Conservation (phyloP, 2,329 filamentous ascomycete genomes). For the Nakataea oryzae region DNA sequence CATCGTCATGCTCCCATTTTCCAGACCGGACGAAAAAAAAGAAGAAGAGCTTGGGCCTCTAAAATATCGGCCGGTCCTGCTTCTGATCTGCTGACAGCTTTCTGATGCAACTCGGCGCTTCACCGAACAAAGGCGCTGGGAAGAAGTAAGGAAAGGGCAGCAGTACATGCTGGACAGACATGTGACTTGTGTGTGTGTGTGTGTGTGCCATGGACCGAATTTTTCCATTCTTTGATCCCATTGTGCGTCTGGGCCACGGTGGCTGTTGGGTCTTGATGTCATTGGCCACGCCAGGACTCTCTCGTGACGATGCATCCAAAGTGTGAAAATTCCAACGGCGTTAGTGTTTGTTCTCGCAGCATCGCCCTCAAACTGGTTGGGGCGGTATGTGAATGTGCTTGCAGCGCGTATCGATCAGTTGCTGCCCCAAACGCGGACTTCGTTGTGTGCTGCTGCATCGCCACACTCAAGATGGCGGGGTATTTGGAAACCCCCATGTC, state of each 20-base stretch:
- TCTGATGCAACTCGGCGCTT: too few species aligned
- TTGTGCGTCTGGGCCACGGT: neutral
- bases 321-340: too few species aligned
- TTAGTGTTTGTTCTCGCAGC: neutral
- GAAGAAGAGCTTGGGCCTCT: too few species aligned
- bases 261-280: neutral
- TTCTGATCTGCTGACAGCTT: too few species aligned
- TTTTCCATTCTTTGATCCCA: too few species aligned
- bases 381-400: neutral
- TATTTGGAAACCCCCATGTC: neutral
- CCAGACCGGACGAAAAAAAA: too few species aligned
- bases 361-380: neutral
- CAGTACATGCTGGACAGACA: too few species aligned
- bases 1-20: too few species aligned
- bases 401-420: neutral
- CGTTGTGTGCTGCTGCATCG: neutral
- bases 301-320: neutral
- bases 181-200: neutral
- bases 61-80: too few species aligned
- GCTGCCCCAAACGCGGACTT: neutral
- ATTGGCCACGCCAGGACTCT: neutral
- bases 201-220: neutral
- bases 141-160: too few species aligned
- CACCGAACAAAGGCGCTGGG: too few species aligned
- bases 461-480: neutral